phyloP scores from a whole-genome alignment of 1,284 basidiomycete genomes.

The Ganoderma resinaceum region DNA sequence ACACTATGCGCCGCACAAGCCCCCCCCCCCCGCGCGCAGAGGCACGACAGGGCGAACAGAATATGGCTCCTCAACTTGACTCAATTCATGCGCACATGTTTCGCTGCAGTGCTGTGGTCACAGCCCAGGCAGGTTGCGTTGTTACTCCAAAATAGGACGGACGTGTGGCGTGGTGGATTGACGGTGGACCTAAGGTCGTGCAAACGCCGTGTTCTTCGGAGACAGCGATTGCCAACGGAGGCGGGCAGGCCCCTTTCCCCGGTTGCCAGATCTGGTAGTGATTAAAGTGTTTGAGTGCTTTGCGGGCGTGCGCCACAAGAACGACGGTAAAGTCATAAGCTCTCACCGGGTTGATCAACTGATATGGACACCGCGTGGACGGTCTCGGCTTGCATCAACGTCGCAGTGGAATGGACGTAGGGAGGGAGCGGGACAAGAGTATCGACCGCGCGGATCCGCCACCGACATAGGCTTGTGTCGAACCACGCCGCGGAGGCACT shows the following conservation, averaged over 20 bases:
- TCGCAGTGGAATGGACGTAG: background rate
- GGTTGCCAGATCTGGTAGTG: background rate
- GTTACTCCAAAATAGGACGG: slow-evolving; percentile 5
- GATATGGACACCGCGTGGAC: slow-evolving; percentile 24
- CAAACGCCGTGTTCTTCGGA: background rate
- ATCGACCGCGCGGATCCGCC: slow-evolving; percentile 8
- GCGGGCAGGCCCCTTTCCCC: background rate
- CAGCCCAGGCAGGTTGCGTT: background rate
- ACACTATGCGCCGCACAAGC: background rate
- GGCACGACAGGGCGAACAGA: background rate
- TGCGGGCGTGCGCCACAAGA: slow-evolving; percentile 3
- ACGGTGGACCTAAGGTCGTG: background rate
- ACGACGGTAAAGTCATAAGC: slow-evolving; percentile 15
- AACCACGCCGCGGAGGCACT: background rate
- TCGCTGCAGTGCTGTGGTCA: background rate
- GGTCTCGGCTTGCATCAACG: slow-evolving; percentile 14
- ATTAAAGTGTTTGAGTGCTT: slow-evolving; percentile 9
- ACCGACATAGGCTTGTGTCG: background rate
- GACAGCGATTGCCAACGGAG: background rate
- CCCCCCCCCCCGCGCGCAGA: background rate
- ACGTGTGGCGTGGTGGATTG: background rate
- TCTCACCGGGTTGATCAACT: slow-evolving; percentile 27
- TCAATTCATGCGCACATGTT: background rate
- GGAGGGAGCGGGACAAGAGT: slow-evolving; percentile 10
- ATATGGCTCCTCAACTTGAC: background rate